phyloP scores from a whole-genome alignment of 1,284 basidiomycete species.

The Leccinum griseonigrum region DNA sequence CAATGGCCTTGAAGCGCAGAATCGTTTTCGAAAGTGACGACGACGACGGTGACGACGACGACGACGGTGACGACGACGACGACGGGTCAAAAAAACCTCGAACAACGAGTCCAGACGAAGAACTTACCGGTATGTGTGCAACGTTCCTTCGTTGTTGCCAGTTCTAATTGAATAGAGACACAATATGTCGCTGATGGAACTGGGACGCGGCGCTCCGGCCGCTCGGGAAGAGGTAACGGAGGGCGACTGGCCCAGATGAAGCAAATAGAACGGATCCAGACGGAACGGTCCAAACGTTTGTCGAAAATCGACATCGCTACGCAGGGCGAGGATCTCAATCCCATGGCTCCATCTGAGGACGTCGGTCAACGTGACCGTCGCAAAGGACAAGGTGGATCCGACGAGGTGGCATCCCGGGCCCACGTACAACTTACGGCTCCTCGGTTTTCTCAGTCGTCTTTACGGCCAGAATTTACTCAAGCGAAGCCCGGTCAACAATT shows the following conservation, averaged over 20 bases:
- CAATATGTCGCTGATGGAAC: neutral
- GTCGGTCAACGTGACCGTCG: neutral
- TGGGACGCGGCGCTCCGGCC: neutral
- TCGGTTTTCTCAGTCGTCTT: neutral
- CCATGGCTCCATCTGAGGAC: neutral
- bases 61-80: neutral
- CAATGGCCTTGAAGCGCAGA: neutral
- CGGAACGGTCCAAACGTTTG: neutral
- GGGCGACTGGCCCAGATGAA: neutral
- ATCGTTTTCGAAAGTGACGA: neutral
- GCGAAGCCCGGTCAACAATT: neutral
- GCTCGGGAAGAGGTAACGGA: neutral
- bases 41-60: neutral
- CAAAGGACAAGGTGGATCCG: neutral
- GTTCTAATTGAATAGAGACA: neutral
- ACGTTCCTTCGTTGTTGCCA: neutral
- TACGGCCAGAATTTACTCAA: neutral
- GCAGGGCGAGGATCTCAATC: neutral
- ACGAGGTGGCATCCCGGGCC: neutral
- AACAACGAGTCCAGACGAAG: neutral
- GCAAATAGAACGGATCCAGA: neutral
- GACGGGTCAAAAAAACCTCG: neutral
- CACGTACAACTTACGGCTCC: neutral
- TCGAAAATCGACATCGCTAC: neutral
- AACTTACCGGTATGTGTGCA: neutral